These are phyloP conservation scores for Diaporthe destruens DNA, from an alignment of 2,329 filamentous ascomycete genomes.

Conservation along the genomic window DNA sequence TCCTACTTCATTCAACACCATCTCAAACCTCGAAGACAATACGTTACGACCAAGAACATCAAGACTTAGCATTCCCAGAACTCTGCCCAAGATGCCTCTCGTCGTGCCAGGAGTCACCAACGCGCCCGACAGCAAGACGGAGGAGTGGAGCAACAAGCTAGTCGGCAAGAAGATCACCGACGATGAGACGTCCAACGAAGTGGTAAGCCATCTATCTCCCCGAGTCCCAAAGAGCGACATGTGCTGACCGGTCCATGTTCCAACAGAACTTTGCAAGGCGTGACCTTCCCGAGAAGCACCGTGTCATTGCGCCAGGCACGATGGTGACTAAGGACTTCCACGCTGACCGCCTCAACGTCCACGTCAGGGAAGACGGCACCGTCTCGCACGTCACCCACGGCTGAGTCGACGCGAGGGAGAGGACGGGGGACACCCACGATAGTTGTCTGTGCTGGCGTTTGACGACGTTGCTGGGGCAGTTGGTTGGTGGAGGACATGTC, in stretches of 20 bases:
- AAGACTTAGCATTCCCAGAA: conserved; percentile 9
- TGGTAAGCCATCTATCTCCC: conserved; percentile 55
- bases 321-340: conserved; percentile 71
- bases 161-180: conserved; percentile 73
- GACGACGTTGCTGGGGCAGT: neutral
- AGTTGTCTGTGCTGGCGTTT: neutral
- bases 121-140: conserved; percentile 59
- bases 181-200: conserved; percentile 59
- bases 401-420: conserved; percentile 47
- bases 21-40: neutral
- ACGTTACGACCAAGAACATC: conserved; percentile 2
- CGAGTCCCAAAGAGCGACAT: neutral
- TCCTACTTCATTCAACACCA: neutral
- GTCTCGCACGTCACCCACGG: conserved; percentile 71
- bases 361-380: conserved; percentile 70
- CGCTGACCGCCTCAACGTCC: conserved; percentile 68
- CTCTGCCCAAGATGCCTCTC: conserved; percentile 70
- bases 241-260: neutral
- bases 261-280: conserved; percentile 70
- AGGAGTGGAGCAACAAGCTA: conserved; percentile 72
- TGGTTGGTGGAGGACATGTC: neutral
- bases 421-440: neutral
- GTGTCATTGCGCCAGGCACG: conserved; percentile 68
- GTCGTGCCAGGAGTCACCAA: conserved; percentile 70
- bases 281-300: conserved; percentile 68